Evolutionary conservation across 371 early-diverging fungal species (phyloP), one percentile per base, ranked within the genome.

Genomic region (Saksenaea oblongispora): DNA sequence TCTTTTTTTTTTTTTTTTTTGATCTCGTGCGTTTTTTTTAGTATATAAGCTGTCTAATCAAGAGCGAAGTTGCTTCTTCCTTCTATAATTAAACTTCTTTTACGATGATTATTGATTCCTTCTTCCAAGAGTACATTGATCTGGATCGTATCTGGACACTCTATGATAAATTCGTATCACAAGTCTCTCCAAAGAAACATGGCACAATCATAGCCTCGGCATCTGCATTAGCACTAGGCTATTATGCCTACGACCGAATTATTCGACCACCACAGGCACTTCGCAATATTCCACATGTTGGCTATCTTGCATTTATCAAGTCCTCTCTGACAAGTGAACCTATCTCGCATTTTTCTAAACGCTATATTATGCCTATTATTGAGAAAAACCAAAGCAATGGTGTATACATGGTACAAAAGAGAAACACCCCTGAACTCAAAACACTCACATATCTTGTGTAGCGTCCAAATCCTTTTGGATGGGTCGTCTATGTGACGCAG

Each of bases 401-500:
- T 11, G 14, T 58, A n/a, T 63, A 63, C 24, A 26, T 58, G 36
- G 64, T 63, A 47, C 44, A 7, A 44, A 44, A 44, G 41, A 15
- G 8, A 39, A 9, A 24, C n/a, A 27, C n/a, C 5, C 18, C 4
- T n/a, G 14, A 24, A 56, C 44, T 11, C 14, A 39, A 42, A 2
- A 37, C 8, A 15, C 18, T 7, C 5, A n/a, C 5, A 11, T 22
- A 1, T 34, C 10, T 8, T n/a, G 7, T 36, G 41, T 53, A 63
- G 64, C 39, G 56, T 34, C 57, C 57, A 53, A 58, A 63, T 53
- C 24, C 36, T 8, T 51, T 51, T 47, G 65, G 65, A 0, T 65
- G 66, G 66, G 26, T 34, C 4, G 57, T 65, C 3, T 61, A 65
- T 44, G 27, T 65, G 35, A 55, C 66, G n/a, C 55, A 44, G 13